Percentiles rank a stretch among this genome's conserved stretches.
Conservation (phyloP, 164 flowering plant species). For the Chloranthus sessilifolius region DNA sequence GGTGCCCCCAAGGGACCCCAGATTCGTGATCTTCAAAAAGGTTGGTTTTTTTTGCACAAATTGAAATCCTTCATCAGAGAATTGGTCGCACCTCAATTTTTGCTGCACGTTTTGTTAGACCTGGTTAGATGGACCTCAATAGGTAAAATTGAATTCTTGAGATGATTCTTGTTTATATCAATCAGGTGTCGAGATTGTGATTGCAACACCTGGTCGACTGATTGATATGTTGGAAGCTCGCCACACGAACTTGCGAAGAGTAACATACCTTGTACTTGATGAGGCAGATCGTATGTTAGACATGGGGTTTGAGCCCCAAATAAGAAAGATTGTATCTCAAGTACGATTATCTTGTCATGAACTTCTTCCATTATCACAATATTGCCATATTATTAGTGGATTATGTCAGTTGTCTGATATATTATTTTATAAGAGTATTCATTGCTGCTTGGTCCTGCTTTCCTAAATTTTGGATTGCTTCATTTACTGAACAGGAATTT, state of each 20-base stretch:
- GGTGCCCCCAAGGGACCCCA: conserved; percentile 99
- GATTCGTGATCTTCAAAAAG: conserved; percentile 88
- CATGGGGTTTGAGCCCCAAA: conserved; percentile 99
- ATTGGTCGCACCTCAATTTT: background rate
- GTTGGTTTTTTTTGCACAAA: conserved; percentile 23
- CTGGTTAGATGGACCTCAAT: background rate
- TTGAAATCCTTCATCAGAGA: background rate
- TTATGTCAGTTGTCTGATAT: background rate
- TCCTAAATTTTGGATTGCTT: no score
- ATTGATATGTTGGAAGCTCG: conserved; percentile 95
- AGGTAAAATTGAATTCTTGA: background rate
- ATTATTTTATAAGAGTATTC: background rate
- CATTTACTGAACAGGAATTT: no score
- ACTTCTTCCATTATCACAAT: background rate
- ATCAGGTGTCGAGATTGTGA: conserved; percentile 91
- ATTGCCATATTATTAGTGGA: background rate
- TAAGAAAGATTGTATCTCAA: conserved; percentile 80
- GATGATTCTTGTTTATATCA: conserved; percentile 5
- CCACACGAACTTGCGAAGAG: conserved; percentile 79
- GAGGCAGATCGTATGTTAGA: conserved; percentile 99
- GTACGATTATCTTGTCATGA: conserved; percentile 22
- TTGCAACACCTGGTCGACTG: conserved; percentile 95
- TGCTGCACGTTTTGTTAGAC: background rate
- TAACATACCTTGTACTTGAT: conserved; percentile 93
- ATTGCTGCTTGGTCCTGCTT: no score